Evolutionary conservation across 2,329 filamentous ascomycete species (phyloP).

Genomic region (Aspergillus fumigatus): DNA sequence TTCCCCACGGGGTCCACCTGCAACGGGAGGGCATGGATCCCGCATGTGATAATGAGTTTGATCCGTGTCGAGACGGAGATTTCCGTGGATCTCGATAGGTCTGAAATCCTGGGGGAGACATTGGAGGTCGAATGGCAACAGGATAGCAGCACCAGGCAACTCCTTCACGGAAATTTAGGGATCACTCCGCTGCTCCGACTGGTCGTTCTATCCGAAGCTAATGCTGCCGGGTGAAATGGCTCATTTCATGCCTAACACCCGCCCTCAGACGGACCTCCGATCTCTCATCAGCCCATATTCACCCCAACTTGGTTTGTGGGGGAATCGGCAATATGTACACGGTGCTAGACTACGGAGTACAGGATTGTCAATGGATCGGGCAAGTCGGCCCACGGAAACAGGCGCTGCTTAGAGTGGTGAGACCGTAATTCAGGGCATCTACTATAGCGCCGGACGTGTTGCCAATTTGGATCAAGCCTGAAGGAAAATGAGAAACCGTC

Average conservation of each 20-base stretch:
- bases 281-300: not conserved
- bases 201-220: not conserved
- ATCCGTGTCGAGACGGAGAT: not conserved
- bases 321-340: not conserved
- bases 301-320: not conserved
- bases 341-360: not conserved
- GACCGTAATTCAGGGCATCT: not conserved
- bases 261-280: no score
- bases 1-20: not conserved
- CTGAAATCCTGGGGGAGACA: not conserved
- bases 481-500: not conserved
- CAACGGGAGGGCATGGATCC: not conserved
- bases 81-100: not conserved
- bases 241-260: not conserved
- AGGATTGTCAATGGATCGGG: not conserved
- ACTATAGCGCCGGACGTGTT: not conserved
- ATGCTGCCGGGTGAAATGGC: not conserved
- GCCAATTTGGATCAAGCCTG: not conserved
- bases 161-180: not conserved
- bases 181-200: not conserved
- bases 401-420: not conserved
- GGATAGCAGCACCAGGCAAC: not conserved
- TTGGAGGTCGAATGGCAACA: no score
- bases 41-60: not conserved
- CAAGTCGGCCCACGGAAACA: not conserved